Conservation (phyloP, 2,329 filamentous ascomycete species). For the Ploettnerulaceae sp. region DNA sequence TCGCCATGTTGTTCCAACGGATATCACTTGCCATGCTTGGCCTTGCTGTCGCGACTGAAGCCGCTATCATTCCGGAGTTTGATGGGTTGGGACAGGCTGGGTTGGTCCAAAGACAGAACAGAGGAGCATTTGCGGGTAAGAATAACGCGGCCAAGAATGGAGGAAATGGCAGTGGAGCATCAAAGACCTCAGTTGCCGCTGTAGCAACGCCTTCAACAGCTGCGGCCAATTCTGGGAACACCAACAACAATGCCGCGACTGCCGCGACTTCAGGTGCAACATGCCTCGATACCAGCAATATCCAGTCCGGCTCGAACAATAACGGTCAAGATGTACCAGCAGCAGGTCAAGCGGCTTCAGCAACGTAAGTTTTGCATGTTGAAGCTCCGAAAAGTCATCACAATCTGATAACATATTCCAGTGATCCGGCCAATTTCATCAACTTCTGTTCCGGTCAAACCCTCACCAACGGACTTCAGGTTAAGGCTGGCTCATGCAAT, state of each 20-base stretch:
- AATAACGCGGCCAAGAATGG: neutral
- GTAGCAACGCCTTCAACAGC: conserved; percentile 1
- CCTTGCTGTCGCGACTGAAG: conserved; percentile 10
- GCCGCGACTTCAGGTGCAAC: conserved; percentile 26
- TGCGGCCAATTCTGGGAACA: conserved; percentile 16
- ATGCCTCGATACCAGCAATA: conserved; percentile 36
- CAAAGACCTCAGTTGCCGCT: neutral
- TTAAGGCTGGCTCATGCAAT: conserved; percentile 55
- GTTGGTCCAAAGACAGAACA: conserved; percentile 9
- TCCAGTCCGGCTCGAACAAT: conserved; percentile 24
- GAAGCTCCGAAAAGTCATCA: neutral
- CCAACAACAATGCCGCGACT: conserved; percentile 19
- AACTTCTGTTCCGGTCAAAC: conserved; percentile 33
- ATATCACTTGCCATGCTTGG: conserved; percentile 7
- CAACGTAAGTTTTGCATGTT: conserved; percentile 28
- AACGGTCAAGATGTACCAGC: conserved; percentile 43
- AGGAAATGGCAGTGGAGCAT: conserved; percentile 3
- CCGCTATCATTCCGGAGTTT: conserved; percentile 12
- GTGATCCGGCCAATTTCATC: conserved; percentile 39
- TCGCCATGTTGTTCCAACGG: conserved; percentile 14
- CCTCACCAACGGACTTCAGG: conserved; percentile 55
- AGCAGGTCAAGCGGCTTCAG: conserved; percentile 28
- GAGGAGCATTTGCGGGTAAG: neutral
- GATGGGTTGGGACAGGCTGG: conserved; percentile 2
- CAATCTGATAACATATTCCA: conserved; percentile 32